Base-by-base conservation (phyloP, 2,329 filamentous ascomycete species). In the Biscogniauxia mediterranea region DNA sequence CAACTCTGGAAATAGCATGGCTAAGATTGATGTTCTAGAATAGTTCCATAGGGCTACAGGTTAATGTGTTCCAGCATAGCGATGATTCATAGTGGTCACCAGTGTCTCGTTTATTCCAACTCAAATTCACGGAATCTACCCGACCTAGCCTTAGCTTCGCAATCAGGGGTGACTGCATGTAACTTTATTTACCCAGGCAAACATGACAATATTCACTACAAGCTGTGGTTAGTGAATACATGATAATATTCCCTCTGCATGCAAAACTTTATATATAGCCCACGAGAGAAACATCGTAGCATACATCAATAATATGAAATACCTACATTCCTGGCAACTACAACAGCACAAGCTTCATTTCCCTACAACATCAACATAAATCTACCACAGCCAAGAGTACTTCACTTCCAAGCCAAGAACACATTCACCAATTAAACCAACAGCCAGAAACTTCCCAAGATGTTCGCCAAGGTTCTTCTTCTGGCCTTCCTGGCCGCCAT, bases 401-500 rank as follows among this genome's bases (percentile, higher is more conserved):
- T n/a, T 11, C 28, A 32, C 38, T 46, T 5, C 2, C 17, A 46
- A 6, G 2, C 38, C 15, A 46, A 46, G 17, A 15, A 17, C 11
- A n/a, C 6, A 13, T 17, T 4, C 28, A 32, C 3, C 28, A 46
- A 17, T n/a, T 46, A n/a, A 5, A 46, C 5, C 17, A 46, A 15
- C 38, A n/a, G 17, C 11, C 6, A 46, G 32, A 38, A 38, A 15
- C 7, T 11, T 6, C 32, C 17, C 7, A 46, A 46, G 17, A 46
- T 46, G 38, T n/a, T 46, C 15, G 15, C 6, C 15, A 46, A 46
- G 17, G 11, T n/a, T 15, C 38, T 46, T n/a, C 38, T 46, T 11
- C 15, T 46, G 11, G 38, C 38, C 17, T 46, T n/a, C 6, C 62
- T 66, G 26, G 28, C 63, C 17, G 55, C 60, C 15, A 52, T 65